These are phyloP conservation scores for sweet orange (Citrus sinensis) DNA, from an alignment of 345 rosid genomes.

Conservation along the genomic window DNA sequence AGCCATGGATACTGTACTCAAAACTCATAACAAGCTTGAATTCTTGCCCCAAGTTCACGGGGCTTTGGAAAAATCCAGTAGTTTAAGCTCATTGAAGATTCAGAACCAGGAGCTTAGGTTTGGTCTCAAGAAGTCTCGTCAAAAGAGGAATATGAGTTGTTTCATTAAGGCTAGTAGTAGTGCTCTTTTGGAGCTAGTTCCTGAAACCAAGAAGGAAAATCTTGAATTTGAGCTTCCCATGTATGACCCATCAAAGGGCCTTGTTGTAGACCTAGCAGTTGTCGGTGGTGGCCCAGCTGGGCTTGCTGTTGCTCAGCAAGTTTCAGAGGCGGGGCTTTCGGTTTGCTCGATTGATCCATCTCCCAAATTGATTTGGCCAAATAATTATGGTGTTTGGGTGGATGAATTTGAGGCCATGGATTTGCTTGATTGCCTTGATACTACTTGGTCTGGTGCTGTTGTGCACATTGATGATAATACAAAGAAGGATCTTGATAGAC, in stretches of 20 bases:
- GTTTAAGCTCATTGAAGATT: conserved; percentile 38
- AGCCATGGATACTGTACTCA: conserved; percentile 76
- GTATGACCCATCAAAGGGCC: conserved; percentile 57
- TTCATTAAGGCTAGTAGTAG: conserved; percentile 42
- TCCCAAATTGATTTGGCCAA: conserved; percentile 94
- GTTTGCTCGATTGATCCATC: conserved; percentile 90
- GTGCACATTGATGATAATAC: conserved; percentile 56
- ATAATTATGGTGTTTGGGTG: conserved; percentile 98
- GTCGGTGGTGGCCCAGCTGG: conserved; percentile 99
- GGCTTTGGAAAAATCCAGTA: conserved; percentile 40
- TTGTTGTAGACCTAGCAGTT: conserved; percentile 75
- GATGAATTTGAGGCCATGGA: conserved; percentile 98
- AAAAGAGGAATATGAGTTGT: conserved; percentile 30
- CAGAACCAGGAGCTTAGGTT: conserved; percentile 39
- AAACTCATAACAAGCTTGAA: conserved; percentile 67
- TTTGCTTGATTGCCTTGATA: conserved; percentile 90
- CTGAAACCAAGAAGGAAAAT: conserved; percentile 81
- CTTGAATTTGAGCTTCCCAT: conserved; percentile 88
- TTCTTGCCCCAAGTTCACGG: conserved; percentile 60
- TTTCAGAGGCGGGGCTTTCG: conserved; percentile 87
- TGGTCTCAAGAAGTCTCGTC: conserved; percentile 35
- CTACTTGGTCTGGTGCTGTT: conserved; percentile 95
- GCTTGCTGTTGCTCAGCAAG: conserved; percentile 94
- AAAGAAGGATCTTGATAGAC: conserved; percentile 67
- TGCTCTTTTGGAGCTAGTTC: conserved; percentile 87